These are phyloP conservation scores for Halenospora varia DNA, from an alignment of 495 filamentous ascomycete genomes.

Conservation along the genomic window DNA sequence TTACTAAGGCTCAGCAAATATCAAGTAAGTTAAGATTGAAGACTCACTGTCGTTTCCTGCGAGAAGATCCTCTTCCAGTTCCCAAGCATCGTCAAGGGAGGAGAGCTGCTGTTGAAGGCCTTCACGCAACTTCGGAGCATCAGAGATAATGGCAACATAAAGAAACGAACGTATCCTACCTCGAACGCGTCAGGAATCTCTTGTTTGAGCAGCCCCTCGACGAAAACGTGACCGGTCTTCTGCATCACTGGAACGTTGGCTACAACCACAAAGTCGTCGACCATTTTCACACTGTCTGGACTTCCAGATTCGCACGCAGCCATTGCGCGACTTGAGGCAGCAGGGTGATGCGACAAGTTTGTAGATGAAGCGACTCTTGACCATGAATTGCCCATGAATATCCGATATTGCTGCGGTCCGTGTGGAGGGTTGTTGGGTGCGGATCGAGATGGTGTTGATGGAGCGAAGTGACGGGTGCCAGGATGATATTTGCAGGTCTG, in stretches of 20 bases:
- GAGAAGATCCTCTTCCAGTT: constrained; percentile 8
- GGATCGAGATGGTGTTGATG: not conserved
- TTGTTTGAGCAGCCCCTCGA: not conserved
- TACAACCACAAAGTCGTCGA: not conserved
- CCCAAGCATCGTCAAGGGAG: not conserved
- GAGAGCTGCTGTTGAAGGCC: constrained; percentile 9
- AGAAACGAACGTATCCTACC: too few relatives aligned
- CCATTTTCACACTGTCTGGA: not conserved
- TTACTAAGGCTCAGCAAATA: too few relatives aligned
- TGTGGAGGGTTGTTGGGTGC: not conserved
- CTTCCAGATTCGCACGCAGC: too few relatives aligned
- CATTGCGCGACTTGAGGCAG: too few relatives aligned
- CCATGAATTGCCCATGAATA: too few relatives aligned
- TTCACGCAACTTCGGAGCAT: constrained; percentile 1
- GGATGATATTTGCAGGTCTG: not conserved
- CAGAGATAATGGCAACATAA: not conserved
- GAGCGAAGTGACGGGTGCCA: not conserved
- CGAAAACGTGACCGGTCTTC: not conserved
- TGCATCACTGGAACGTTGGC: too few relatives aligned
- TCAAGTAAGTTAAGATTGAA: too few relatives aligned
- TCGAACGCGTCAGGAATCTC: not conserved
- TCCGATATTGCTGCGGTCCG: not conserved
- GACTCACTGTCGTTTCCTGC: constrained; percentile 2
- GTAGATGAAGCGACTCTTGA: too few relatives aligned
- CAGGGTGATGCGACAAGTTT: too few relatives aligned